phyloP scores from a whole-genome alignment of 2,329 filamentous ascomycete genomes.

The Aspergillus terreus region DNA sequence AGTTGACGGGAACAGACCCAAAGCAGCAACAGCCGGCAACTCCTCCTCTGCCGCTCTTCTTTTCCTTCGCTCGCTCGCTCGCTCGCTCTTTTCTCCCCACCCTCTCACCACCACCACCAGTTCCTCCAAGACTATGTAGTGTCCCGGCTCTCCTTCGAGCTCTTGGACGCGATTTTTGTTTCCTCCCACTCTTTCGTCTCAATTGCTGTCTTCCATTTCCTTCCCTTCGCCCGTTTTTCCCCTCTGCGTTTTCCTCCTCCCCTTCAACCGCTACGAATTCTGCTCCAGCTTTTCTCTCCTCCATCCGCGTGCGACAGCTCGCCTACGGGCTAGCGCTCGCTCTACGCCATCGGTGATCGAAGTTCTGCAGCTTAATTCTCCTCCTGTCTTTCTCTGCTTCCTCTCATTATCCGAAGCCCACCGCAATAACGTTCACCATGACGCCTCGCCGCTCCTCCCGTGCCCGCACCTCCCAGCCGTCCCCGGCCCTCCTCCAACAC shows the following conservation, averaged over 20 bases:
- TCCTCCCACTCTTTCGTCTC: constrained; percentile 14
- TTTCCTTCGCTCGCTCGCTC: constrained; percentile 30
- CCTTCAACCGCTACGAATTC: constrained; percentile 10
- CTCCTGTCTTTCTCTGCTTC: constrained; percentile 4
- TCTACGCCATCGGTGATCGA: constrained; percentile 4
- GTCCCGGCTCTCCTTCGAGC: constrained; percentile 30
- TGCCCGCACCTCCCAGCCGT: constrained; percentile 73
- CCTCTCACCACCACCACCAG: constrained; percentile 30
- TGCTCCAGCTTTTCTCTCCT: constrained; percentile 9
- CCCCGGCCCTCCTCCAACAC: constrained; percentile 66
- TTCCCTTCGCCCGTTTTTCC: constrained; percentile 1
- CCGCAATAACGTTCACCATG: constrained; percentile 38
- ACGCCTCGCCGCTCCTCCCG: constrained; percentile 86
- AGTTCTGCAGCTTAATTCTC: constrained; percentile 4
- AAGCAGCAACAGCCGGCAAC: neutral
- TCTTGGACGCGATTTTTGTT: constrained; percentile 25
- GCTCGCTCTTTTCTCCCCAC: constrained; percentile 25
- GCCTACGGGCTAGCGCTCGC: constrained; percentile 16
- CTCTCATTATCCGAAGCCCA: constrained; percentile 10
- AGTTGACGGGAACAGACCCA: constrained; percentile 1
- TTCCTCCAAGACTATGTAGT: constrained; percentile 37
- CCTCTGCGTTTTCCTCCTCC: constrained; percentile 9
- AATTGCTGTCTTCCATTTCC: constrained; percentile 21
- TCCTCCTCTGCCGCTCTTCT: constrained; percentile 22
- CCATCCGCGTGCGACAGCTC: constrained; percentile 24